A percentile compares a stretch with the other conserved stretches of the same genome.
Evolutionary conservation across 116 monocot species (phyloP).

Genomic region (Dioscorea cayenensis): DNA sequence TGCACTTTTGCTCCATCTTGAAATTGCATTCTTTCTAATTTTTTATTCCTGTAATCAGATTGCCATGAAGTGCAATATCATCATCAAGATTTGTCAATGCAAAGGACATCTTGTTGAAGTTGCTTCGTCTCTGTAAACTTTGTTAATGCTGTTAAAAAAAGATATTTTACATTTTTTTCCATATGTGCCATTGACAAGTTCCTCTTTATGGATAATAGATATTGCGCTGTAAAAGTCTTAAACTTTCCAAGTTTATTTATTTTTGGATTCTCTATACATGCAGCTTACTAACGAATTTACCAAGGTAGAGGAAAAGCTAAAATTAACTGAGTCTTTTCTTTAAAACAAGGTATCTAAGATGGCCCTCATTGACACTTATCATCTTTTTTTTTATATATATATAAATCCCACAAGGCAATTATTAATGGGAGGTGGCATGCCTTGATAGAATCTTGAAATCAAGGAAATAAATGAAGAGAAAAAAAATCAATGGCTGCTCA

Average conservation of each 20-base stretch:
- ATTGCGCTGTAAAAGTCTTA: too few species aligned
- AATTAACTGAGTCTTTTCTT: constrained; percentile 70
- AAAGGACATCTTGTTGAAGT: not conserved
- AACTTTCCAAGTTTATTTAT: not conserved
- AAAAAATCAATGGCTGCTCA: constrained; percentile 87
- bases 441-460: constrained; percentile 80
- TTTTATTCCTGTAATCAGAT: not conserved
- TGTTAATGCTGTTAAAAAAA: not conserved
- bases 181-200: not conserved
- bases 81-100: not conserved
- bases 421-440: not conserved
- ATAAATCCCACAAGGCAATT: not conserved
- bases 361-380: not conserved
- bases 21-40: not conserved
- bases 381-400: not conserved
- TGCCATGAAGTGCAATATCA: not conserved
- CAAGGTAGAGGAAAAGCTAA: constrained; percentile 71
- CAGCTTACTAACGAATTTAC: constrained; percentile 78
- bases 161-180: not conserved
- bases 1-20: not conserved
- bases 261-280: too few species aligned
- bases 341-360: constrained; percentile 50
- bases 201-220: too few species aligned
- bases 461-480: constrained; percentile 93
- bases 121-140: not conserved